Evolutionary conservation across 495 filamentous ascomycete genomes (phyloP), one percentile per base, ranked within the genome.

Genomic region (Hypoxylon subgilvum): DNA sequence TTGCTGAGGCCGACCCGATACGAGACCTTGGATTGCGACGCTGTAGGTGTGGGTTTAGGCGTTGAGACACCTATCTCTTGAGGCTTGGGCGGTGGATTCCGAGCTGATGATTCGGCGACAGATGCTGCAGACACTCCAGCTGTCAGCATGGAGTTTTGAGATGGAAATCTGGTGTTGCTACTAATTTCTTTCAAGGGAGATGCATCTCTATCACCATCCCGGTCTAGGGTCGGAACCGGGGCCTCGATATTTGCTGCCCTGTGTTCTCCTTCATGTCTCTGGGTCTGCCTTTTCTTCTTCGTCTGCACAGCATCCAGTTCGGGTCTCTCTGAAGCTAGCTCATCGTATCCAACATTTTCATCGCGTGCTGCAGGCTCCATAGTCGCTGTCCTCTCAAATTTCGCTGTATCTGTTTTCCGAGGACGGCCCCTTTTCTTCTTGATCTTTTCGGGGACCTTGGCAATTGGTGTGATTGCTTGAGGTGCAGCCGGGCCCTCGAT

Each of bases 1-100:
- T 82, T 85, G 70, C 86, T 89, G 31, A 91, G 67, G 3, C 88
- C 88, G 25, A 91, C 86, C 3, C 87, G 76, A 40, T 84, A 86
- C 1, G 80, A 73, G 4, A 84, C 82, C 48, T 83, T 86, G 12
- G 60, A 16, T 41, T 57, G 63, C 2, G 63, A 61, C 3, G 56
- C 23, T 8, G 23, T 27, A 8, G 23, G 23, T 13, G 43, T 50
- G 6, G 41, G 39, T 34, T 47, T 54, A 6, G 49, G 35, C 5
- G 35, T 52, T 14, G 48, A 5, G 31, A 18, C 49, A 27, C 27
- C 56, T 39, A 53, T 67, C 35, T 51, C 36, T 21, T 55, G 46
- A 21, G 19, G 8, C 22, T 60, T 50, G 1, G 47, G 34, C 2
- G 48, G 31, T 6, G 28, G 14, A 5, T 28, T 57, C 38, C 56